Evolutionary conservation across 1,284 basidiomycete genomes (phyloP), one percentile per base, ranked within the genome.

Genomic region (Ustanciosporium gigantosporum): DNA sequence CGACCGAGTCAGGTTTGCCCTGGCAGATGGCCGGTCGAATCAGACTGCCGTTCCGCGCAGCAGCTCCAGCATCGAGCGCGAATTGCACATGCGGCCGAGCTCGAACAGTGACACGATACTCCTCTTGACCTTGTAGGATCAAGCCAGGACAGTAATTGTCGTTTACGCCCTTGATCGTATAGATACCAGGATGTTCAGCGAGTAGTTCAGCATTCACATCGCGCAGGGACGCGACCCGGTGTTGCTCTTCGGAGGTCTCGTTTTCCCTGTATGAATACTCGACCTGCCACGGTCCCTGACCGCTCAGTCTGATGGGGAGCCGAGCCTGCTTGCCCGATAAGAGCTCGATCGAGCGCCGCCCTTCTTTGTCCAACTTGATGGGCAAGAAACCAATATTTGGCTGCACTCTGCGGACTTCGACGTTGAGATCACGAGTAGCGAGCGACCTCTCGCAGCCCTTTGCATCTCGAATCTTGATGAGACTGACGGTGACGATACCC

Each of bases 331-430:
- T 86, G 34, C 88, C 85, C 68, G 94, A 88, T n/a, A 90, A 82
- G 31, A 92, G 83, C 4, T 85, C 84, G 7, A 87, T 79, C 32
- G 82, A 82, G 35, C 69, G 62, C n/a, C 40, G 35, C 20, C 17
- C 17, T 13, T 19, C 47, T 20, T 39, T 42, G 5, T 45, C 44
- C 7, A 85, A 83, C 57, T 83, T 69, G 41, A 51, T 37, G 8
- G 68, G 83, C 31, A 87, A 84, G 79, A 97, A 95, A 69, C 86
- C 87, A 17, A 84, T 91, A 2, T 88, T 93, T 3, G 94, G 91
- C 86, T 88, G 87, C 14, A 88, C 82, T 46, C 90, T 82, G 66
- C 88, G 85, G n/a, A 97, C 90, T 65, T 91, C 90, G 43, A 95
- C 88, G n/a, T 86, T 84, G 40, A 95, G 80, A 14, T 90, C 89